Evolutionary conservation across 805 yeast genomes (phyloP), one percentile per base, ranked within the genome.

Genomic region (Nakazawaea ambrosiae): DNA sequence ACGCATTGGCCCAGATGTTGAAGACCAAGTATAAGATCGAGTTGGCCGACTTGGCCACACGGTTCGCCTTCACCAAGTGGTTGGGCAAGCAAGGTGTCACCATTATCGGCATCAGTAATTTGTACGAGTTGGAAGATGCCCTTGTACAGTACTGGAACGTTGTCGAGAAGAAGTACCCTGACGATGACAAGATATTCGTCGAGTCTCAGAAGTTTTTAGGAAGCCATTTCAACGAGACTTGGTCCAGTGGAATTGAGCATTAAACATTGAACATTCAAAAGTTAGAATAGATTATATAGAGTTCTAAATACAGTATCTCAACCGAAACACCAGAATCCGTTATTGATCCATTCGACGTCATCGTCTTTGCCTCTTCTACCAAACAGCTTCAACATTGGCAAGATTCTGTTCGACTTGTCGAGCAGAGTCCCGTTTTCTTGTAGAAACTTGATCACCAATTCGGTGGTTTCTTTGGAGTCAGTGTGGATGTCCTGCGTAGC

Each of bases 31-130:
- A 70, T 27, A 61, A 68, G 31, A 65, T 75, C 3, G 92, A 87
- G 43, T 60, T 90, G 37, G 95, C 96, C 0, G 90, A 82, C 44
- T 56, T 88, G 43, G 84, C 96, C 2, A 78, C 85, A 1, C 65
- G 92, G 43, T 90, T 67, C 55, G 89, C 96, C 0, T 60, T 83
- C 27, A 59, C 72, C 33, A 60, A 66, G 36, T 83, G 89, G 87
- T 47, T 64, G 12, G 49, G 44, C 15, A 51, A 54, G 27, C 50
- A 54, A 27, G 83, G 84, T 0, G 68, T 77, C 4, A 76, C 89
- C 2, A 92, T 89, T 2, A 60, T 89, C 33, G 97, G 97, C 2
- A 78, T 84, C 20, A 76, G 89, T 31, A 72, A 60, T 20, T 53
- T 80, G 2, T 57, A 51, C 4, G 96, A 89, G 52, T 66, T 89